Evolutionary conservation across 352 stramenopile genomes (phyloP).

Genomic region (Globisporangium spinosum): DNA sequence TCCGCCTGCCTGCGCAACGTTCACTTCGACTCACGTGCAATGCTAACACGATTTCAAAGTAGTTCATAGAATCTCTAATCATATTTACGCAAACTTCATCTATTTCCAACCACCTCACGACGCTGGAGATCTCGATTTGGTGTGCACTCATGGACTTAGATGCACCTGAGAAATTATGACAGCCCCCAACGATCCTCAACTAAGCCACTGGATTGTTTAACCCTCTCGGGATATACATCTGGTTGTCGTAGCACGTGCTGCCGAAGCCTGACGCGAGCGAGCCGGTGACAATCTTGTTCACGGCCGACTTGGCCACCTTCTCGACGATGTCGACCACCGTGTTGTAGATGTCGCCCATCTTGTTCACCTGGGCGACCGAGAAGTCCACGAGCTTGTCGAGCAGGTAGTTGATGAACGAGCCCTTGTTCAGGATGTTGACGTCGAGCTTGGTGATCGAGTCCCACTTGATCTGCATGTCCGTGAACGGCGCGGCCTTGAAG

Average conservation of each 20-base stretch:
- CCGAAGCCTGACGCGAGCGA: slow-evolving; percentile 39
- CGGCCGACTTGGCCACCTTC: slow-evolving; percentile 37
- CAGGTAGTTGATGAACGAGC: slow-evolving; percentile 39
- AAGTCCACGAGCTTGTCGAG: slow-evolving; percentile 47
- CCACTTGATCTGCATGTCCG: slow-evolving; percentile 31
- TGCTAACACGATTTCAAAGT: too few species aligned
- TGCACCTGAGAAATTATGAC: too few species aligned
- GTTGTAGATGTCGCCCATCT: slow-evolving; percentile 60
- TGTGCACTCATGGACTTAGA: too few species aligned
- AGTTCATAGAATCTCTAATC: too few species aligned
- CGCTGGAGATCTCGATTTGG: too few species aligned
- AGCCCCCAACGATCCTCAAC: too few species aligned
- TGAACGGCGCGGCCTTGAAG: slow-evolving; percentile 33
- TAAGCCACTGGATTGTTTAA: too few species aligned
- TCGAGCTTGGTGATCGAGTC: slow-evolving; percentile 49
- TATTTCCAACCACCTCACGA: too few species aligned
- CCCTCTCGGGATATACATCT: too few species aligned
- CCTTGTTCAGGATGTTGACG: slow-evolving; percentile 40
- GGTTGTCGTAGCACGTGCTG: slow-evolving; percentile 39
- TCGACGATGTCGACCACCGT: slow-evolving; percentile 35
- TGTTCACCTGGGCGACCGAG: slow-evolving; percentile 50
- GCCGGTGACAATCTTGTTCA: slow-evolving; percentile 46
- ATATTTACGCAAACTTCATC: too few species aligned
- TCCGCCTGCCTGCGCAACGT: too few species aligned
- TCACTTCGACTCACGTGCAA: too few species aligned